Base-by-base conservation (phyloP, 2,329 filamentous ascomycete genomes). In the Bipolaris victoriae region DNA sequence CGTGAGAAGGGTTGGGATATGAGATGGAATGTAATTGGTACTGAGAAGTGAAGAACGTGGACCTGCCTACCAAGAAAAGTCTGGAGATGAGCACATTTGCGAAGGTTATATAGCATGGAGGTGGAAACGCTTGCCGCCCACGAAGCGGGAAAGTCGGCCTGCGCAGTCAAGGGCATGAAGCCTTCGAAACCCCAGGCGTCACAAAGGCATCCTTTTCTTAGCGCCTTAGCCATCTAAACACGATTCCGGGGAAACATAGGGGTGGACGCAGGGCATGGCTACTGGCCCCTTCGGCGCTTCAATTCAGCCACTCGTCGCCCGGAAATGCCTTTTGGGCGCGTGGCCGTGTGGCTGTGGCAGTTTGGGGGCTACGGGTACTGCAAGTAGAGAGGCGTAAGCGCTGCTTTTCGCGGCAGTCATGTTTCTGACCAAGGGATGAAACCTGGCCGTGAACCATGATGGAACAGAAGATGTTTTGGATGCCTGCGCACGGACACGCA, bases 401-500 rank as follows among this genome's bases (percentile, higher is more conserved):
- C 49, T 54, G 45, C 24, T 49, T 49, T 18, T 58, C 54, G 67
- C 57, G 61, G 56, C 47, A 50, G 51, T 58, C 43, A 63, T 67
- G 71, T 73, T 71, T 72, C 65, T 65, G 62, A 57, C 50, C 48
- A 65, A 63, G 67, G 65, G 64, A 69, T 76, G 73, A 76, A 76
- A 76, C 74, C 59, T 47, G 62, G 58, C 35, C 60, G 53, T 55
- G 45, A 65, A 53, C 60, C 61, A 57, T 52, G 57, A 50, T 62
- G 63, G 55, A 54, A 68, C 60, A 51, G 55, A 52, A 69, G 64
- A 68, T 66, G 66, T 60, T 60, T 60, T 26, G 44, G 39, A 45
- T 31, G 13, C 36, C 16, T 18, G 58, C 31, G 62, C 65, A 61
- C 62, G 54, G 61, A 29, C 61, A 57, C 45, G 11, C 13, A 20